phyloP scores from a whole-genome alignment of 768 basidiomycete species.

The Russula abietina region DNA sequence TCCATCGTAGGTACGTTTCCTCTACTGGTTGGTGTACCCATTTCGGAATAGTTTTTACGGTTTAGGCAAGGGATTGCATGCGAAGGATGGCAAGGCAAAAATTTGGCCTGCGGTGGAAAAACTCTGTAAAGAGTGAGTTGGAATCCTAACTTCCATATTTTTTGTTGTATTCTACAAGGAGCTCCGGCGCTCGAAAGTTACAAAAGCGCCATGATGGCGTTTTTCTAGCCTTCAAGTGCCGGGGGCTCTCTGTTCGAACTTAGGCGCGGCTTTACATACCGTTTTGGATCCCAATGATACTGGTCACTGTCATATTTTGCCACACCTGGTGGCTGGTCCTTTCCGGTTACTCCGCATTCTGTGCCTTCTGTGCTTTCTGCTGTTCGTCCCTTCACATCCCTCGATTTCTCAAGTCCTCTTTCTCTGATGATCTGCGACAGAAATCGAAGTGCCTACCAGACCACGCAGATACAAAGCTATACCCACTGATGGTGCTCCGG shows the following conservation, averaged over 20 bases:
- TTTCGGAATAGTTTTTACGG: neutral
- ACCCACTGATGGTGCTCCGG: neutral
- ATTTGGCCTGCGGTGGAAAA: constrained; percentile 9
- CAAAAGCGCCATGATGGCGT: too few species aligned
- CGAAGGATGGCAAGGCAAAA: constrained; percentile 6
- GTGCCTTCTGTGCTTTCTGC: too few species aligned
- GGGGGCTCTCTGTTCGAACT: neutral
- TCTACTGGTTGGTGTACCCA: neutral
- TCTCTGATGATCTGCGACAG: neutral
- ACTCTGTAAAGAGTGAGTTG: constrained; percentile 2
- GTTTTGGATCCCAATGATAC: constrained; percentile 3
- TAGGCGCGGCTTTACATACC: neutral
- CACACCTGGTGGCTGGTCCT: neutral
- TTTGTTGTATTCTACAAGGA: neutral
- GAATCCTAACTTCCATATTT: neutral
- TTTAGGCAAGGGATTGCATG: too few species aligned
- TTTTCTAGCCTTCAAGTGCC: too few species aligned
- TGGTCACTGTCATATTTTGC: neutral
- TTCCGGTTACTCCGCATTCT: neutral
- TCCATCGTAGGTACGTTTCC: constrained; percentile 15
- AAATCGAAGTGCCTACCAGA: neutral
- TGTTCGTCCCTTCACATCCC: neutral
- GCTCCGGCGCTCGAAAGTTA: too few species aligned
- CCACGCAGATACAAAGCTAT: neutral
- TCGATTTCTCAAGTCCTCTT: neutral